phyloP scores from a whole-genome alignment of 768 basidiomycete genomes.

The Lepiota brunneoincarnata region DNA sequence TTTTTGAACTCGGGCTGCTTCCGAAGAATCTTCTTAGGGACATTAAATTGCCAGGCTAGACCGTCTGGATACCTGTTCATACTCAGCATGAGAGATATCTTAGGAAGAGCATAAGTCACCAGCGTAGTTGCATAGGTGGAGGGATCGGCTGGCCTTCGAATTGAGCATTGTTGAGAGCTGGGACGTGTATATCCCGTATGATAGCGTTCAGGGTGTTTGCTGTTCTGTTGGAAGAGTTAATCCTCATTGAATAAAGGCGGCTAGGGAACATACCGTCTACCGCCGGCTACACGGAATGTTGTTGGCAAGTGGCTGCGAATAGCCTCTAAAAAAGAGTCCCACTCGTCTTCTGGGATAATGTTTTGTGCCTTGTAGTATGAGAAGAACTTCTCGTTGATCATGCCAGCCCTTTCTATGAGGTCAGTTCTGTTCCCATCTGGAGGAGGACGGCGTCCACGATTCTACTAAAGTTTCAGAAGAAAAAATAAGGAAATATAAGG shows the following conservation, averaged over 20 bases:
- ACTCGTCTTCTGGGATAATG: conserved; percentile 76
- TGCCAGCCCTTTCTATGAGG: conserved; percentile 55
- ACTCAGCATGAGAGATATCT: conserved; percentile 9
- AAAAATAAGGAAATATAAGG: not conserved
- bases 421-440: conserved; percentile 38
- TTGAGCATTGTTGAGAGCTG: conserved; percentile 63
- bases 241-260: not conserved
- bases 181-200: conserved; percentile 78
- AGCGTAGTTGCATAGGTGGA: conserved; percentile 81
- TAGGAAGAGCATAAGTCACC: conserved; percentile 44
- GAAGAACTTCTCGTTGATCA: conserved; percentile 68
- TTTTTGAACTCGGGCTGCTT: conserved; percentile 89
- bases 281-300: conserved; percentile 91
- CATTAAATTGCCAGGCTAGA: conserved; percentile 96
- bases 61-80: conserved; percentile 82
- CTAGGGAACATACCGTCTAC: conserved; percentile 59
- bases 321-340: conserved; percentile 65
- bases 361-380: conserved; percentile 75
- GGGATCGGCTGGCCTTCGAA: conserved; percentile 77
- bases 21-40: conserved; percentile 83
- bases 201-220: conserved; percentile 75
- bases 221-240: conserved; percentile 35
- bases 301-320: conserved; percentile 80
- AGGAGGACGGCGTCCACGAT: conserved; percentile 9
- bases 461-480: not conserved